Evolutionary conservation across 768 basidiomycete species (phyloP).

Genomic region (Trametopsis cervina): DNA sequence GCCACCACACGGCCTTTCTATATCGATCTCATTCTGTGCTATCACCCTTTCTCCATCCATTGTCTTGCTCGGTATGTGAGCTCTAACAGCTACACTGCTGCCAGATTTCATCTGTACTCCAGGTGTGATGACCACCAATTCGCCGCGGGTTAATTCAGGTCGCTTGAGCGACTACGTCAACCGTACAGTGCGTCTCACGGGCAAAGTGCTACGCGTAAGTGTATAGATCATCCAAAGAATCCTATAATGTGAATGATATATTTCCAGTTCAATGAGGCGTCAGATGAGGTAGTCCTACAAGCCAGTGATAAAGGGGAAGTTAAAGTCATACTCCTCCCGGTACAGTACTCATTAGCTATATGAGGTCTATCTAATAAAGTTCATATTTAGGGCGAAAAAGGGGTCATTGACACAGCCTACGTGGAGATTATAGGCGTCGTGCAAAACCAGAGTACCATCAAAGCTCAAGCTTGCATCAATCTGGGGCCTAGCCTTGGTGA

Average conservation of each 20-base stretch:
- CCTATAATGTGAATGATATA: neutral
- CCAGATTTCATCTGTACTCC: too few species aligned
- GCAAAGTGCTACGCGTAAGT: constrained; percentile 6
- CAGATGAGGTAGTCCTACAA: constrained; percentile 3
- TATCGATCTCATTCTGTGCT: too few species aligned
- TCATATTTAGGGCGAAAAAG: neutral
- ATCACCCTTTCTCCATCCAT: too few species aligned
- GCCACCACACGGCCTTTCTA: too few species aligned
- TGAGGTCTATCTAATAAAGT: neutral
- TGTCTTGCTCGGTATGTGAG: too few species aligned
- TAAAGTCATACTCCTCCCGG: constrained; percentile 1
- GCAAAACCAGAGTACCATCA: neutral
- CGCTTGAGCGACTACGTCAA: constrained; percentile 1
- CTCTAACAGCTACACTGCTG: too few species aligned
- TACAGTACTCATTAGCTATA: neutral
- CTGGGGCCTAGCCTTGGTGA: neutral
- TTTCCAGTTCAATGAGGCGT: neutral
- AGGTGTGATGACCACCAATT: too few species aligned
- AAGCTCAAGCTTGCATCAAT: constrained; percentile 1
- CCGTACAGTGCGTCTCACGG: neutral
- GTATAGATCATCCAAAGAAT: neutral
- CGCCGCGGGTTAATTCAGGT: constrained; percentile 7
- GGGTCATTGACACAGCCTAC: neutral
- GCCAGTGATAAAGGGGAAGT: constrained; percentile 5
- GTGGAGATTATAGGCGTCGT: constrained; percentile 5